Evolutionary conservation across 108 stramenopile genomes (phyloP), one percentile per base, ranked within the genome.

Genomic region (Cyclotella atomus): DNA sequence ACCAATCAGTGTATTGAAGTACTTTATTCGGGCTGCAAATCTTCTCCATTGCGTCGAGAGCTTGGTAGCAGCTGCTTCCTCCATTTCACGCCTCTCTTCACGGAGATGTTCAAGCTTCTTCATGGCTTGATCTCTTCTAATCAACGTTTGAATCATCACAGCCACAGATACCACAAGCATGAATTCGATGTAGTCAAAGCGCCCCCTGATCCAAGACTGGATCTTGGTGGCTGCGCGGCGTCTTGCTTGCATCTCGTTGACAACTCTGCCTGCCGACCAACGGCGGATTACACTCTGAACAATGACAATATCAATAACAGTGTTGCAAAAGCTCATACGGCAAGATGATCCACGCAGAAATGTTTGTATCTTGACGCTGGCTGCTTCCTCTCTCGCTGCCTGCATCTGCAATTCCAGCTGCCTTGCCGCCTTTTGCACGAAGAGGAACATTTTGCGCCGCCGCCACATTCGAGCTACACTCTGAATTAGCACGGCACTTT

Each of bases 201-300:
- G 14, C 29, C 32, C 32, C 29, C 56, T 27, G 17, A 34, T 12
- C 29, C 56, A 59, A 15, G 17, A n/a, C 24, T 59, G 56, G 7
- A 59, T 12, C 33, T 32, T 59, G 33, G 19, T 59, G 1, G 32
- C 56, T 2, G 32, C 32, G 10, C 33, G 12, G 15, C 29, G 56
- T 19, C 33, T 9, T 4, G 3, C 19, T 19, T 59, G 56, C 56
- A 59, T 30, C 32, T 59, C 9, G 10, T 59, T 33, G 21, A 23
- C 52, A 19, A 19, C 21, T 23, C n/a, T 10, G 21, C 1, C 33
- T 59, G 17, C 30, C 29, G 32, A 34, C 56, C 56, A 59, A n/a
- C 56, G 56, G 33, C 56, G 56, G 3, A 59, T 19, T 23, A 59
- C 56, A 30, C 56, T 59, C 56, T 59, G 56, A 3, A 59, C 56